Percentiles rank a stretch among this genome's conserved stretches.
phyloP scores from a whole-genome alignment of 148 eudicot genomes.

The Cornus florida region DNA sequence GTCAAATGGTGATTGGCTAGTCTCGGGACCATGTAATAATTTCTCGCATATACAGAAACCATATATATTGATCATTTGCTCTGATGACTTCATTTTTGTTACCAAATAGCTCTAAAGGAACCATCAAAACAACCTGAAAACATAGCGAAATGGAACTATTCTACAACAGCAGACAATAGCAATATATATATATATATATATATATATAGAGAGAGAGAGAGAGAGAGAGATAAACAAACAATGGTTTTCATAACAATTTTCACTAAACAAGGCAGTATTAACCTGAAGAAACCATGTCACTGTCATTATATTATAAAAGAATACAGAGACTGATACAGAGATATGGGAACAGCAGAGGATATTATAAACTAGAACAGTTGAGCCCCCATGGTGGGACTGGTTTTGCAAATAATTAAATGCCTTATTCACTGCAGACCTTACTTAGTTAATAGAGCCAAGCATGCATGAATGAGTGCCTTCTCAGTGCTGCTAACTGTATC shows the following conservation, averaged over 20 bases:
- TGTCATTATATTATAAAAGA: not conserved
- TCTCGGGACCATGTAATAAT: no score
- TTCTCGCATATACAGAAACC: no score
- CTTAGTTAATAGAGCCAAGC: no score
- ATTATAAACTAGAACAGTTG: constrained; percentile 4
- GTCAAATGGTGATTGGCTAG: no score
- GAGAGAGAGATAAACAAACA: not conserved
- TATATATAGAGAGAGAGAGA: no score
- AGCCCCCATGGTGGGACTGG: not conserved
- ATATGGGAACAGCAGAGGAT: not conserved
- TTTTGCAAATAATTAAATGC: constrained; percentile 1
- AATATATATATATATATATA: not conserved
- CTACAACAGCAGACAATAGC: not conserved
- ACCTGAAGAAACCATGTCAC: not conserved
- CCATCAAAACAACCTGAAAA: not conserved
- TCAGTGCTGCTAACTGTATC: not conserved
- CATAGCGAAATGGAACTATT: not conserved
- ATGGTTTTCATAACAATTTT: not conserved
- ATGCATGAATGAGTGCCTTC: constrained; percentile 2
- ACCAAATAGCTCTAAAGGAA: not conserved
- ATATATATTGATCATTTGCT: no score
- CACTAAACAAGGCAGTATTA: not conserved
- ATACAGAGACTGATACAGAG: not conserved
- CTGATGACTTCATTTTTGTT: no score
- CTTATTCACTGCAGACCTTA: not conserved